Base-by-base conservation (phyloP, 2,329 filamentous ascomycete genomes). In the Penicillium brevicompactum region DNA sequence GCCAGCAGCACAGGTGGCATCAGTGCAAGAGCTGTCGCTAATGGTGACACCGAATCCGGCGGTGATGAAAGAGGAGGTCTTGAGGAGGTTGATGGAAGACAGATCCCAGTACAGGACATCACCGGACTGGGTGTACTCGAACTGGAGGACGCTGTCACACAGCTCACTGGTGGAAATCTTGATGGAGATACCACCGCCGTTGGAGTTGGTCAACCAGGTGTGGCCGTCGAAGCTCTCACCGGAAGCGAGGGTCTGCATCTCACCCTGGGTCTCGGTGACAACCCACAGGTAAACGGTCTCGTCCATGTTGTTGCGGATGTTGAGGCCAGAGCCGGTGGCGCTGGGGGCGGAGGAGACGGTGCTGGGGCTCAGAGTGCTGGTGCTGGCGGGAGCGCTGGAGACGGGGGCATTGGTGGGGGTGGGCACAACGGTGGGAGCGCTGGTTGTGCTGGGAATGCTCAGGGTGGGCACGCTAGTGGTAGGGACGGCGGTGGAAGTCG, bases 131-230 rank as follows among this genome's bases (percentile, higher is more conserved):
- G 66, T 71, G 63, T 71, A 71, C 63, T 71, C 69, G 61, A 68
- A 71, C 53, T 71, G 69, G 14, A 71, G 56, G 14, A 71, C 66
- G 46, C 55, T 60, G 47, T 45, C 43, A 44, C 57, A 47, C 44
- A 51, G 44, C 7, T 56, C 44, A 11, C 56, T 53, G 32, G 66
- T 68, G 31, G 65, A 60, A 37, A 71, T 55, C 61, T 71, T 71
- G 60, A 71, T 68, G 32, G 69, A 71, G 58, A 71, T 57, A 41
- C 69, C 69, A 34, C 68, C 68, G 21, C 67, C 67, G 49, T 66
- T 63, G 51, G 65, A 51, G 63, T 69, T 70, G 60, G 47, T 66
- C 44, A 63, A 60, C 68, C 68, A 71, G 46, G 32, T 27, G 60
- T 70, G 38, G 38, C 38, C 65, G 44, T 38, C 47, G 57, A 67